Conservation (phyloP, 2,329 filamentous ascomycete species). For the Ramichloridium luteum region DNA sequence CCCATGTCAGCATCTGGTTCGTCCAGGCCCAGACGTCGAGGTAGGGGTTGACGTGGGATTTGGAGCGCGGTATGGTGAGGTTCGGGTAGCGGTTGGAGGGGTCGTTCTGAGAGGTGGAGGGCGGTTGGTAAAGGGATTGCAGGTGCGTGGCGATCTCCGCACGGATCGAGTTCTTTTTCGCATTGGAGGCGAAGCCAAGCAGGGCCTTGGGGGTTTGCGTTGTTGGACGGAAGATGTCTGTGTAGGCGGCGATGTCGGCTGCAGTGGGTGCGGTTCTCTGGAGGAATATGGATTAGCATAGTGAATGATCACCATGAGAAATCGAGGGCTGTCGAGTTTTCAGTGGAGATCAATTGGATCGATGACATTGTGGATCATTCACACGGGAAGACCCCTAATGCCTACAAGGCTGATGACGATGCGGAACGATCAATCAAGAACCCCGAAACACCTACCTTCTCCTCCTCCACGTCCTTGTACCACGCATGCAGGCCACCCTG, state of each 20-base stretch:
- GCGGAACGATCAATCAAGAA: no score
- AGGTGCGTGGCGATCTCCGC: slow-evolving; percentile 46
- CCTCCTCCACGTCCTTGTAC: slow-evolving; percentile 35
- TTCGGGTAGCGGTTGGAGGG: not conserved
- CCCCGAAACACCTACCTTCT: slow-evolving; percentile 21
- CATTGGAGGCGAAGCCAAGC: slow-evolving; percentile 51
- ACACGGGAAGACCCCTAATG: no score
- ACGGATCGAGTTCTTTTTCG: slow-evolving; percentile 52
- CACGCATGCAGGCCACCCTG: slow-evolving; percentile 38
- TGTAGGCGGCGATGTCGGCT: slow-evolving; percentile 54
- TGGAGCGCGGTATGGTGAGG: slow-evolving; percentile 31
- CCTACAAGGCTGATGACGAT: no score
- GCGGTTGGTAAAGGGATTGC: slow-evolving; percentile 39
- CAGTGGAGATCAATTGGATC: not conserved
- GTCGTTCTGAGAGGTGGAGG: slow-evolving; percentile 23
- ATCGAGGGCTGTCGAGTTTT: not conserved
- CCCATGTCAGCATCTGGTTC: slow-evolving; percentile 52
- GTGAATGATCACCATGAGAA: slow-evolving; percentile 4
- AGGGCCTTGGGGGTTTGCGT: slow-evolving; percentile 51
- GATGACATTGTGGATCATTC: no score
- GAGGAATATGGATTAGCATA: no score
- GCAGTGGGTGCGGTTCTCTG: slow-evolving; percentile 36
- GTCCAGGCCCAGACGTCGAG: slow-evolving; percentile 56
- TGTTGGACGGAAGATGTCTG: slow-evolving; percentile 50
- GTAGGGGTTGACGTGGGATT: slow-evolving; percentile 49